phyloP scores from a whole-genome alignment of 768 basidiomycete species.

The Naganishia friedmannii region DNA sequence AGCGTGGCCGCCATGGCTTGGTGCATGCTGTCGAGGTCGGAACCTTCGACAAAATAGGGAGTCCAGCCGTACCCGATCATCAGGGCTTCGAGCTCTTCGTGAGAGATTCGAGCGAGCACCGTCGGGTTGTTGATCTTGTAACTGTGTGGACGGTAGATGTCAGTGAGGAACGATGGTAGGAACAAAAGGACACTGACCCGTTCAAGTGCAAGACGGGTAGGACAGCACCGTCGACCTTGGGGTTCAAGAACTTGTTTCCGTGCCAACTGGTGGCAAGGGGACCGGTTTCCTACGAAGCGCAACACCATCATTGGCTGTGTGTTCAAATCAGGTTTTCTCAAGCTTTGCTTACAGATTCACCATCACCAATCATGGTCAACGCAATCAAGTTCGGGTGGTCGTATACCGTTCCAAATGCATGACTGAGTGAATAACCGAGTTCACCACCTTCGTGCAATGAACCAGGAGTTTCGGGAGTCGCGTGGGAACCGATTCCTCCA shows the following conservation, averaged over 20 bases:
- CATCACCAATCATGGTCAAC: conserved; percentile 77
- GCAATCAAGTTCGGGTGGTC: conserved; percentile 82
- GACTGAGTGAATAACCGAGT: conserved; percentile 76
- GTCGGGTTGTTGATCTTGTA: conserved; percentile 46
- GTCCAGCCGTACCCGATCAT: conserved; percentile 47
- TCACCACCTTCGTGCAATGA: conserved; percentile 84
- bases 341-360: conserved; percentile 45
- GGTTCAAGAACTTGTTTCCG: conserved; percentile 83
- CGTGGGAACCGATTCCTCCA: conserved; percentile 59
- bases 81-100: conserved; percentile 42
- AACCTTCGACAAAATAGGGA: conserved; percentile 48
- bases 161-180: neutral
- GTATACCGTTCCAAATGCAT: conserved; percentile 79
- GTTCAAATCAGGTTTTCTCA: neutral
- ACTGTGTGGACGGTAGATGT: conserved; percentile 21
- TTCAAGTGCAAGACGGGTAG: conserved; percentile 83
- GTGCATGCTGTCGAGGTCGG: conserved; percentile 44
- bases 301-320: conserved; percentile 52
- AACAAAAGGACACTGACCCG: conserved; percentile 64
- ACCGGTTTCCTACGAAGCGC: conserved; percentile 43
- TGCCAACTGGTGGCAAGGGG: conserved; percentile 62
- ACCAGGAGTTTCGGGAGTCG: conserved; percentile 79
- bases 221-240: conserved; percentile 82
- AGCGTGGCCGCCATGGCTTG: conserved; percentile 48
- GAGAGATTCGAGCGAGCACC: conserved; percentile 46